phyloP scores from a whole-genome alignment of 306 rosid genomes.

The Senna tora region DNA sequence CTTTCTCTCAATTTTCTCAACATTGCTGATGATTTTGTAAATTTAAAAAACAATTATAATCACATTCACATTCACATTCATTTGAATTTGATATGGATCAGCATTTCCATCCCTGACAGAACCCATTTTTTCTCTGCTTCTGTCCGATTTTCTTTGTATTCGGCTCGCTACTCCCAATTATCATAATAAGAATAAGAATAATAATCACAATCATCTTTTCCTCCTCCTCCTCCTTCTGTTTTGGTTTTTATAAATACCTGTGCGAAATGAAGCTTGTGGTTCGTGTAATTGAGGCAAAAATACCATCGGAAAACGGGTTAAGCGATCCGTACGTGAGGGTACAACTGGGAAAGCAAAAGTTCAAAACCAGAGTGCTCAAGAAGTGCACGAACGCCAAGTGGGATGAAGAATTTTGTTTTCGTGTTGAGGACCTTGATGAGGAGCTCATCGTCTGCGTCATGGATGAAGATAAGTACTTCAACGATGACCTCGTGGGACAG shows the following conservation, averaged over 20 bases:
- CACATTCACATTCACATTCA: not conserved
- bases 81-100: not conserved
- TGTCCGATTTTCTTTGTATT: slow-evolving; percentile 20
- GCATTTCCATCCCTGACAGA: slow-evolving; percentile 12
- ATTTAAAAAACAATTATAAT: not conserved
- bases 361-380: slow-evolving; percentile 75
- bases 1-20: not conserved
- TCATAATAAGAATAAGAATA: not conserved
- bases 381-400: slow-evolving; percentile 71
- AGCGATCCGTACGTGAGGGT: slow-evolving; percentile 78
- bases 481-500: slow-evolving; percentile 72
- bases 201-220: slow-evolving; percentile 24
- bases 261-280: slow-evolving; percentile 74
- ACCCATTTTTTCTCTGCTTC: slow-evolving; percentile 26
- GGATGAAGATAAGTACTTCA: slow-evolving; percentile 86
- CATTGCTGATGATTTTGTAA: not conserved
- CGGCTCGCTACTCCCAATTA: not conserved
- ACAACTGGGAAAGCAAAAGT: slow-evolving; percentile 81
- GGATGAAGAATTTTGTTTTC: slow-evolving; percentile 78
- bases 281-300: slow-evolving; percentile 81
- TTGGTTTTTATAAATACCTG: not conserved
- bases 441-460: slow-evolving; percentile 64
- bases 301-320: slow-evolving; percentile 59
- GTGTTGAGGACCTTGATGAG: slow-evolving; percentile 79
- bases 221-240: not conserved